Conservation (phyloP, 202 grass and related monocot species). For the Zoysia matrella region DNA sequence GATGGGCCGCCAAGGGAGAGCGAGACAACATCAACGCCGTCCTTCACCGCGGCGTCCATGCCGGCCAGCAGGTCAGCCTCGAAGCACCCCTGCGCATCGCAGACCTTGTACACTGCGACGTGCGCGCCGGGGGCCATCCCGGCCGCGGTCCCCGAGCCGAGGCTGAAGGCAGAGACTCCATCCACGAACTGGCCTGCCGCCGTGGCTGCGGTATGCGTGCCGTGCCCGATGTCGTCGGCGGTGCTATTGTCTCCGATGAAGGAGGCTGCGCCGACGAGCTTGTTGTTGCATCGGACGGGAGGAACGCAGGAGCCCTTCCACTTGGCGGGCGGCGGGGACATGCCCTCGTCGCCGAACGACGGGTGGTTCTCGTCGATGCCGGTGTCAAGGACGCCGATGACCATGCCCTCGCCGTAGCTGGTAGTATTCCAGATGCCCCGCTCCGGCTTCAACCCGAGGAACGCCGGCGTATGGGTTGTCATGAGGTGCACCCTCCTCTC, state of each 20-base stretch:
- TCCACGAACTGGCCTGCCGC: slow-evolving; percentile 49
- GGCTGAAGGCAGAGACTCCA: slow-evolving; percentile 48
- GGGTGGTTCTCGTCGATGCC: slow-evolving; percentile 54
- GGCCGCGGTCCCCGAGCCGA: slow-evolving; percentile 37
- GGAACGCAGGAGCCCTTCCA: slow-evolving; percentile 57
- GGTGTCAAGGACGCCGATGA: slow-evolving; percentile 63
- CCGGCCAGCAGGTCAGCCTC: slow-evolving; percentile 55
- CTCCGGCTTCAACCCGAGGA: slow-evolving; percentile 40
- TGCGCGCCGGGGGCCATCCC: slow-evolving; percentile 56
- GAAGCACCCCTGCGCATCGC: slow-evolving; percentile 44
- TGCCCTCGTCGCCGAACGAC: slow-evolving; percentile 53
- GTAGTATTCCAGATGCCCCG: slow-evolving; percentile 48
- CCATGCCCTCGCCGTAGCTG: slow-evolving; percentile 47
- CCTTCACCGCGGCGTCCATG: slow-evolving; percentile 57
- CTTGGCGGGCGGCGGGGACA: slow-evolving; percentile 50
- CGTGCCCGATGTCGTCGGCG: slow-evolving; percentile 50
- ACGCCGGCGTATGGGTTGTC: slow-evolving; percentile 64
- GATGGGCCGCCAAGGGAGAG: slow-evolving; percentile 61
- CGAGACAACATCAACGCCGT: slow-evolving; percentile 66
- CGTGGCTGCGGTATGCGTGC: slow-evolving; percentile 55
- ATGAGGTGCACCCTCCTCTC: slow-evolving; percentile 47
- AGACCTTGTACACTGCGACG: slow-evolving; percentile 69
- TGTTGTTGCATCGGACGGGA: slow-evolving; percentile 60
- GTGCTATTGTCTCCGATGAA: slow-evolving; percentile 35
- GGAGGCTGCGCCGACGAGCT: slow-evolving; percentile 52